A percentile compares a stretch with the other conserved stretches of the same genome.
phyloP scores from a whole-genome alignment of 176 grass and related monocot genomes.

The Aegilops sharonensis region DNA sequence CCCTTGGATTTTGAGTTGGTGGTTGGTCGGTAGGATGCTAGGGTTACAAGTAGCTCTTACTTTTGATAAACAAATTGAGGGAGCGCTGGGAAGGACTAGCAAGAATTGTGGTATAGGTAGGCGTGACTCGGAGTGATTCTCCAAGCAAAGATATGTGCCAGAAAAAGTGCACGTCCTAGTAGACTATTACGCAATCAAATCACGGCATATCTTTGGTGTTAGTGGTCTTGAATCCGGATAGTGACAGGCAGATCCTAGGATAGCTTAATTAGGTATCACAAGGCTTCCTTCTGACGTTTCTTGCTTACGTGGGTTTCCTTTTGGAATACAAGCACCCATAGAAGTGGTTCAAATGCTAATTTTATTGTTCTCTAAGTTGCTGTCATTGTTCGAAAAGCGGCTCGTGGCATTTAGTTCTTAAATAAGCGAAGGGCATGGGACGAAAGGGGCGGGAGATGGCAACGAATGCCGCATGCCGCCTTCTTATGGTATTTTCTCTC shows the following conservation, averaged over 20 bases:
- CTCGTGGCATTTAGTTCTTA: conserved; percentile 10
- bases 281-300: not conserved
- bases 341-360: conserved; percentile 5
- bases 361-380: conserved; percentile 4
- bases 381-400: not conserved
- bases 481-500: conserved; percentile 16
- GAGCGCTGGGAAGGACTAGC: not conserved
- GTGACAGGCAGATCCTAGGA: conserved; percentile 29
- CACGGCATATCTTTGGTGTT: not conserved
- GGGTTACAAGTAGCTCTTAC: conserved; percentile 13
- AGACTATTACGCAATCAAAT: not conserved
- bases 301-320: not conserved
- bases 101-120: not conserved
- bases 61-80: conserved; percentile 18
- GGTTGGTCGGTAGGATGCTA: conserved; percentile 29
- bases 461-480: not conserved
- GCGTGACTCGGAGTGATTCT: not conserved
- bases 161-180: not conserved
- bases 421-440: not conserved
- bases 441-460: not conserved
- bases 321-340: conserved; percentile 14
- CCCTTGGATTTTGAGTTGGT: conserved; percentile 10
- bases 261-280: conserved; percentile 7
- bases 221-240: conserved; percentile 22
- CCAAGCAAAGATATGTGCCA: not conserved